Evolutionary conservation across 192 early-diverging fungal genomes (phyloP).

Genomic region (Gryganskiella cystojenkinii): DNA sequence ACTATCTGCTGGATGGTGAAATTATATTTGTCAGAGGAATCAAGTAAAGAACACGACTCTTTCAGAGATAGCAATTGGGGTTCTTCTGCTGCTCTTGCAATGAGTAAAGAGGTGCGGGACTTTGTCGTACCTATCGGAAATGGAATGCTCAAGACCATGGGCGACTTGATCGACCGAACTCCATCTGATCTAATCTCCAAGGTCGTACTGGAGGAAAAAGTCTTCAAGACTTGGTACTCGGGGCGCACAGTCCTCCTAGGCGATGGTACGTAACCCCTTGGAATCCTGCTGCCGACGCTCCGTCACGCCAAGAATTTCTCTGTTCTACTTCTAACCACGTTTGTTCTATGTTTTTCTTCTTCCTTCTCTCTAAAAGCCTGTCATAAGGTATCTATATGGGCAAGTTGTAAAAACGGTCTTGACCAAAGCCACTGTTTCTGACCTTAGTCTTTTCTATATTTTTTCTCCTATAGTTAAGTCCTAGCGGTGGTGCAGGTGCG

Average conservation of each 20-base stretch:
- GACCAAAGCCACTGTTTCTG: no score
- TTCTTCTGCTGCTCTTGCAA: conserved; percentile 2
- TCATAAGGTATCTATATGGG: background rate
- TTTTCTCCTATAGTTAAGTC: conserved; percentile 1
- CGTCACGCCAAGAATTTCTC: no score
- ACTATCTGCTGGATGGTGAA: conserved; percentile 11
- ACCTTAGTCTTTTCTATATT: no score
- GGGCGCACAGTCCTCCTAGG: conserved; percentile 12
- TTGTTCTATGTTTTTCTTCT: background rate
- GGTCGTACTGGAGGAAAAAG: conserved; percentile 19
- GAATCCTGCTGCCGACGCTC: no score
- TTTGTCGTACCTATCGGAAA: background rate
- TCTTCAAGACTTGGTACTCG: conserved; percentile 13
- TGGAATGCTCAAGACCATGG: conserved; percentile 1
- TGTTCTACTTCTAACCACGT: no score
- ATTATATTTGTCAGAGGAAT: background rate
- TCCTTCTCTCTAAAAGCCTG: no score
- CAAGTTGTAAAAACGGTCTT: no score
- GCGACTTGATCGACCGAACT: conserved; percentile 5
- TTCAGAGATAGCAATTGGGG: conserved; percentile 7
- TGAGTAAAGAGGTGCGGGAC: conserved; percentile 5
- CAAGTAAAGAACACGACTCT: background rate
- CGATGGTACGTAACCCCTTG: conserved; percentile 12
- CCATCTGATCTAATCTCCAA: conserved; percentile 4
- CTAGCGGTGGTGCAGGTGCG: conserved; percentile 6